Evolutionary conservation across 371 early-diverging fungal genomes (phyloP), one percentile per base, ranked within the genome.

Genomic region (Paraphysoderma sedebokerense): DNA sequence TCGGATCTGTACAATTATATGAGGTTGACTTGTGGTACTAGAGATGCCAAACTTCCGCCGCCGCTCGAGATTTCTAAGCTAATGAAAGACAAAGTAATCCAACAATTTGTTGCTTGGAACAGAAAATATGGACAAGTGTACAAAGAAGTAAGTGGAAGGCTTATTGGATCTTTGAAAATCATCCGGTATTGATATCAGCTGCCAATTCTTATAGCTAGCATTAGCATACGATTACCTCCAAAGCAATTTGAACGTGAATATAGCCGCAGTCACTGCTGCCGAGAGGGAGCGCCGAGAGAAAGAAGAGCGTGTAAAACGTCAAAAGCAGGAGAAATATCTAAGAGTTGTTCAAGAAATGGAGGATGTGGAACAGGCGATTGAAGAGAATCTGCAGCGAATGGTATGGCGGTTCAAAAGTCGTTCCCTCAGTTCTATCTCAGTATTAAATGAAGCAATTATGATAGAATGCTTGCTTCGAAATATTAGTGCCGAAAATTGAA

Each of bases 161-260:
- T 41, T 3, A 20, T 11, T 41, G 13, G 42, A 4, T 41, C 8
- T 38, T 38, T 33, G 12, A 27, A 2, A 8, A 9, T 41, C n/a
- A 3, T n/a, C n/a, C n/a, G n/a, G n/a, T n/a, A n/a, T n/a, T n/a
- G n/a, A n/a, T n/a, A n/a, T n/a, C n/a, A n/a, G n/a, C n/a, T n/a
- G n/a, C n/a, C n/a, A n/a, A n/a, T n/a, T n/a, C n/a, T n/a, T 38
- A 9, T 12, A 60, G 22, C 49, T 81, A 23, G 60, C 62, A 0
- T 56, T 76, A 28, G 77, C 69, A 2, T 77, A 68, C 38, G 64
- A 78, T 34, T 74, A 69, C 47, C 30, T 81, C 40, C 47, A 61
- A 40, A 56, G 60, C 33, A 51, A 60, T 12, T 59, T 65, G 36
- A 52, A 59, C 12, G 56, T 63, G 8, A 60, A 69, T 41, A 64